phyloP scores from a whole-genome alignment of 1,139 yeast species.

The Debaryomyces nepalensis region DNA sequence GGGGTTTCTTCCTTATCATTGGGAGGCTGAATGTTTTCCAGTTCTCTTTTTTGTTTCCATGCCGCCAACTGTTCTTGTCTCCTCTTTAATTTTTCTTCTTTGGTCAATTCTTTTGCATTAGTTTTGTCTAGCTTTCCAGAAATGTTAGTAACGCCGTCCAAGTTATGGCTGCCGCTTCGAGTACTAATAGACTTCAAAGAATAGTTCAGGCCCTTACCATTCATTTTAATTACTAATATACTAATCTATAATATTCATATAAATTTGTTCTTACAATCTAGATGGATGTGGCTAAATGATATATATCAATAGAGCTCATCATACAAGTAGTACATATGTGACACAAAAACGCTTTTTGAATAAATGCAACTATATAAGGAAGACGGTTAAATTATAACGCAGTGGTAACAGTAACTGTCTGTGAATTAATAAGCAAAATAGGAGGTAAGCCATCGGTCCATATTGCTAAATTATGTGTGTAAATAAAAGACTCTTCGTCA shows the following conservation, averaged over 20 bases:
- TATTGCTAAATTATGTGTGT: slow-evolving; percentile 72
- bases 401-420: slow-evolving; percentile 94
- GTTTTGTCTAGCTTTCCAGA: slow-evolving; percentile 13
- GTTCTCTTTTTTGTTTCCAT: slow-evolving; percentile 45
- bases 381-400: slow-evolving; percentile 52
- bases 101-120: slow-evolving; percentile 20
- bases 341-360: slow-evolving; percentile 8
- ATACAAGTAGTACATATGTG: background rate
- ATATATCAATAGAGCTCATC: background rate
- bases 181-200: slow-evolving; percentile 38
- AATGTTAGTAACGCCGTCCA: slow-evolving; percentile 23
- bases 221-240: slow-evolving; percentile 8
- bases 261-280: too few relatives aligned
- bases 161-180: slow-evolving; percentile 41
- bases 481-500: slow-evolving; percentile 70
- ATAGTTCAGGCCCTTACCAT: slow-evolving; percentile 21
- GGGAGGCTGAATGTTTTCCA: slow-evolving; percentile 20
- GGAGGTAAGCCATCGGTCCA: slow-evolving; percentile 90
- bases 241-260: slow-evolving; percentile 5
- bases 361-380: slow-evolving; percentile 1
- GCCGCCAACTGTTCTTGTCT: slow-evolving; percentile 47
- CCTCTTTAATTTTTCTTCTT: slow-evolving; percentile 39
- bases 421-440: slow-evolving; percentile 77
- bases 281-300: too few relatives aligned
- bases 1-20: background rate